phyloP scores from a whole-genome alignment of 2,329 filamentous ascomycete species.

The Fusarium equiseti region DNA sequence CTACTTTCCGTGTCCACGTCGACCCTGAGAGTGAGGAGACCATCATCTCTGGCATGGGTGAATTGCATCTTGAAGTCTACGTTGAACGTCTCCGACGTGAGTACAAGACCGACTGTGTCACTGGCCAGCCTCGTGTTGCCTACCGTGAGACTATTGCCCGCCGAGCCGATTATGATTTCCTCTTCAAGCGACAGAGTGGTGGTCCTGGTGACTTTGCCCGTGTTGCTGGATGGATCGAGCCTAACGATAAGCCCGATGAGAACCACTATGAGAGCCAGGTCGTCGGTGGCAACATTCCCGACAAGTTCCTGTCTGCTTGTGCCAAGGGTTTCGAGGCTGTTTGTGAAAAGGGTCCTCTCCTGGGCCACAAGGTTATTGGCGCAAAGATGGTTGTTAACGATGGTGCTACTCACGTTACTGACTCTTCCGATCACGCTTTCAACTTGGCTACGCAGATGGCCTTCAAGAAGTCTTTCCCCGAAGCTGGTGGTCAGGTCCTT shows the following conservation, averaged over 20 bases:
- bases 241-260: slow-evolving; percentile 76
- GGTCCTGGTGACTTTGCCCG: slow-evolving; percentile 96
- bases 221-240: slow-evolving; percentile 92
- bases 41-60: slow-evolving; percentile 98
- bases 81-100: slow-evolving; percentile 96
- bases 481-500: slow-evolving; percentile 84
- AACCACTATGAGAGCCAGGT: slow-evolving; percentile 91
- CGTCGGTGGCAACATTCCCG: slow-evolving; percentile 88
- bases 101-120: slow-evolving; percentile 95
- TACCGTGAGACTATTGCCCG: slow-evolving; percentile 94
- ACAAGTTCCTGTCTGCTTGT: slow-evolving; percentile 95
- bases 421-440: slow-evolving; percentile 97
- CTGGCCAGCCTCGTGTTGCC: slow-evolving; percentile 95
- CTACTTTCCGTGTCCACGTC: slow-evolving; percentile 94
- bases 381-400: slow-evolving; percentile 93
- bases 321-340: slow-evolving; percentile 91
- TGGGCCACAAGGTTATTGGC: slow-evolving; percentile 93
- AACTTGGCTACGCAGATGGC: slow-evolving; percentile 94
- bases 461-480: slow-evolving; percentile 91
- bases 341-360: slow-evolving; percentile 87
- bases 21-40: slow-evolving; percentile 95
- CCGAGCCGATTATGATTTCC: slow-evolving; percentile 87
- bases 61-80: slow-evolving; percentile 96
- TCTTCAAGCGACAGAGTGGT: slow-evolving; percentile 94
- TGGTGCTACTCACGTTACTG: slow-evolving; percentile 95